Percentiles rank a stretch among this genome's conserved stretches.
Evolutionary conservation across 1,284 basidiomycete species (phyloP).

Genomic region (Mycosarcoma mackinlayi): DNA sequence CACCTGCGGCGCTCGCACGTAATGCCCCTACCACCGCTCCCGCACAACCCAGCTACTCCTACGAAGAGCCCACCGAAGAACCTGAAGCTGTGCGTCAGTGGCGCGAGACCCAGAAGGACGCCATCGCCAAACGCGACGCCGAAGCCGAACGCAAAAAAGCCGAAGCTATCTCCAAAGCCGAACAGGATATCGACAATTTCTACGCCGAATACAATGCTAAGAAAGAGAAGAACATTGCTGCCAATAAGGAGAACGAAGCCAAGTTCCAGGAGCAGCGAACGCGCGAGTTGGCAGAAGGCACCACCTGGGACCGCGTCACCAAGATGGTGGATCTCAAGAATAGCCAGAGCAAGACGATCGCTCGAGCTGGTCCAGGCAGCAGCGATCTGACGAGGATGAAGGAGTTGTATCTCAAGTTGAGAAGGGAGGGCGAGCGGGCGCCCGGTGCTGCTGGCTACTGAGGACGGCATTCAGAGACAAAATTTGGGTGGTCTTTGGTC

Average conservation of each 20-base stretch:
- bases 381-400: conserved; percentile 90
- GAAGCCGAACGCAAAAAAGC: conserved; percentile 81
- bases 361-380: conserved; percentile 85
- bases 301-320: conserved; percentile 95
- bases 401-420: conserved; percentile 69
- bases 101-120: conserved; percentile 86
- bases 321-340: conserved; percentile 89
- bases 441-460: conserved; percentile 66
- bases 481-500: too few relatives aligned
- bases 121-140: conserved; percentile 84
- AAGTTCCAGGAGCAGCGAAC: conserved; percentile 80
- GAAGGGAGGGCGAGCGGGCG: conserved; percentile 64
- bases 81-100: conserved; percentile 73
- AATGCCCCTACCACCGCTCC: conserved; percentile 6
- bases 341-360: conserved; percentile 92
- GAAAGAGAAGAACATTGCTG: conserved; percentile 90
- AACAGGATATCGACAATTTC: conserved; percentile 92
- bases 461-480: too few relatives aligned
- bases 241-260: conserved; percentile 95
- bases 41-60: conserved; percentile 29
- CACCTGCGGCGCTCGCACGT: conserved; percentile 62
- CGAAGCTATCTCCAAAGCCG: conserved; percentile 87
- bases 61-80: conserved; percentile 55
- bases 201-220: conserved; percentile 92
- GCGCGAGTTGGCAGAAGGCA: conserved; percentile 85